phyloP scores from a whole-genome alignment of 768 basidiomycete genomes.

The Gautieria morchelliformis region DNA sequence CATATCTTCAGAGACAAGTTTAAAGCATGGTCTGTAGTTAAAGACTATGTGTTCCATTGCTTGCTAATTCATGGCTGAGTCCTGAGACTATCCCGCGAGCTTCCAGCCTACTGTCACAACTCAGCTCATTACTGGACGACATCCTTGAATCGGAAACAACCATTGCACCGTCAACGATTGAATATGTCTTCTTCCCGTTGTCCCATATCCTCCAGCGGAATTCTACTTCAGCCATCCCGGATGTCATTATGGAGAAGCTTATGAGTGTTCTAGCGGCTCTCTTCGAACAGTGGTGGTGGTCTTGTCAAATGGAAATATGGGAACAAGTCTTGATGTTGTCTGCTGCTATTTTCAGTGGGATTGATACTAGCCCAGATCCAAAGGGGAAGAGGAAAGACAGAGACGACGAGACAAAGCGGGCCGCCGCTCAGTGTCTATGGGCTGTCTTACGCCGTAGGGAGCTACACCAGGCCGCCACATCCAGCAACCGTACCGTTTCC shows the following conservation, averaged over 20 bases:
- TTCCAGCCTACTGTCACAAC: constrained; percentile 42
- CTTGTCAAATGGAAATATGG: constrained; percentile 63
- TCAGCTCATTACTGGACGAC: constrained; percentile 39
- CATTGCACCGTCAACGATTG: constrained; percentile 53
- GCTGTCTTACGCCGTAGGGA: constrained; percentile 47
- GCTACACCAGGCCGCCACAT: constrained; percentile 20
- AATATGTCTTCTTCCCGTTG: constrained; percentile 83
- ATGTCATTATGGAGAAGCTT: constrained; percentile 70
- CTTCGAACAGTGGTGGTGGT: constrained; percentile 79
- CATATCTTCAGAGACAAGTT: not conserved
- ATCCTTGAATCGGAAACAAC: constrained; percentile 26
- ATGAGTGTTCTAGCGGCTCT: constrained; percentile 50
- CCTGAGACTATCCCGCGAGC: constrained; percentile 40
- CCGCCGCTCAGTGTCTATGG: constrained; percentile 59
- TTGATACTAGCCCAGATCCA: constrained; percentile 29
- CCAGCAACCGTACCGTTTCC: constrained; percentile 8
- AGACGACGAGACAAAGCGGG: constrained; percentile 75
- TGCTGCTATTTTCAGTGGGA: constrained; percentile 51
- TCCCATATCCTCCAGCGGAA: constrained; percentile 79
- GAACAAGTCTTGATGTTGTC: constrained; percentile 78
- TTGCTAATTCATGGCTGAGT: constrained; percentile 58
- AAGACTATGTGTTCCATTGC: constrained; percentile 78
- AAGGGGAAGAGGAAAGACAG: constrained; percentile 47
- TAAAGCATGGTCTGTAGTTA: constrained; percentile 21
- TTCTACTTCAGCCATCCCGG: constrained; percentile 55